phyloP scores from a whole-genome alignment of 768 basidiomycete genomes.

The Asterophora lycoperdoides region DNA sequence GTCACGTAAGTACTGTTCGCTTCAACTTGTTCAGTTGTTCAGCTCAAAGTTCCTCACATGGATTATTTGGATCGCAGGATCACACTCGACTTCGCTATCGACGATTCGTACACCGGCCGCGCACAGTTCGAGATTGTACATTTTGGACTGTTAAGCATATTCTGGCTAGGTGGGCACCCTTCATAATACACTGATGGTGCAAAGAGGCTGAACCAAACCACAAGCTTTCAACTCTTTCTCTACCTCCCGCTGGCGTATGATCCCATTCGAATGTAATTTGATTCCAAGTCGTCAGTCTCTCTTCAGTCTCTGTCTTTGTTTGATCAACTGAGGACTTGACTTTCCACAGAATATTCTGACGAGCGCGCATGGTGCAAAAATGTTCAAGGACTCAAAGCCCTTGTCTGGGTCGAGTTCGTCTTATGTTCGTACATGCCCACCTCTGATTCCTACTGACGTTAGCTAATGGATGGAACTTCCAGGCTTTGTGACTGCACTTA shows the following conservation, averaged over 20 bases:
- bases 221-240: conserved; percentile 59
- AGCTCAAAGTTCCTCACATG: neutral
- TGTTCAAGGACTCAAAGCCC: conserved; percentile 49
- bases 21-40: too few relatives aligned
- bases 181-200: neutral
- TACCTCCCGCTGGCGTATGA: conserved; percentile 48
- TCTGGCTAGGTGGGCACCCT: conserved; percentile 48
- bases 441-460: neutral
- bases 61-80: conserved; percentile 27
- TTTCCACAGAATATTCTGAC: conserved; percentile 35
- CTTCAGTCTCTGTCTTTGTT: neutral
- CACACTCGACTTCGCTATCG: conserved; percentile 36
- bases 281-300: conserved; percentile 42
- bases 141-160: conserved; percentile 41
- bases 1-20: conserved; percentile 33
- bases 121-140: conserved; percentile 46
- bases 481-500: conserved; percentile 41
- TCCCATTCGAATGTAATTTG: conserved; percentile 43
- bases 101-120: conserved; percentile 40
- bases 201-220: neutral
- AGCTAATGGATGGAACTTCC: neutral
- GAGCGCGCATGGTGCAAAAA: conserved; percentile 50
- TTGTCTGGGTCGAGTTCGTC: conserved; percentile 58
- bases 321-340: neutral
- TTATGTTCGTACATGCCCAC: conserved; percentile 35